Evolutionary conservation across 148 eudicot genomes (phyloP), one percentile per base, ranked within the genome.

Genomic region (Rhododendron mucronatum): DNA sequence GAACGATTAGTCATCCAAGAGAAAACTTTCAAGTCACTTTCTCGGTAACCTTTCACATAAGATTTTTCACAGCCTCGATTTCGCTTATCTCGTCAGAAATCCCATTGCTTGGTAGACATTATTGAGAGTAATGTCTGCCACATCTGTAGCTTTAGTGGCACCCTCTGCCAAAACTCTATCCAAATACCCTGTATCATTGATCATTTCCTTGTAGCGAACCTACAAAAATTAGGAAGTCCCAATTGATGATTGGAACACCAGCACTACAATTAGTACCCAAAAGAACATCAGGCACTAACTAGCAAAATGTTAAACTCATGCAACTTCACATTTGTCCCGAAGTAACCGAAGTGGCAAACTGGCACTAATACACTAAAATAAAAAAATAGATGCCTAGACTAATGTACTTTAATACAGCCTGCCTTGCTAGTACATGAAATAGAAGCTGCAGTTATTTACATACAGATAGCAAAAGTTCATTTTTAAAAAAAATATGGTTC

Each of bases 41-140:
- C 84, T 86, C 35, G n/a, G 16, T 83, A 55, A 45, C 78, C 76
- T 67, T 78, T 28, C 69, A 80, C 30, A 69, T 37, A 80, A 82
- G 55, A 16, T 78, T 28, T 48, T 82, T 39, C 13, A 7, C 39
- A 48, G 23, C 63, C 67, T 78, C 7, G 55, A 78, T 71, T 83
- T 82, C 83, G 65, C 63, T 95, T 91, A 92, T 90, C 95, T 90
- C 61, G 89, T 90, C 87, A 93, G 87, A 87, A 96, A 96, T 79
- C 99, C 99, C 97, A 94, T 95, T 63, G 99, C 99, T 89, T 95
- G 96, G 90, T 95, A 96, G 33, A 94, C 94, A 88, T 94, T 92
- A 82, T 85, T 85, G 50, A 96, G 87, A 84, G 98, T 94, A 87
- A 78, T 86, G 83, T 96, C 98, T 35, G 98, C 99, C 80, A 94